Evolutionary conservation across 2,329 filamentous ascomycete genomes (phyloP).

Genomic region (Elsinoe batatas): DNA sequence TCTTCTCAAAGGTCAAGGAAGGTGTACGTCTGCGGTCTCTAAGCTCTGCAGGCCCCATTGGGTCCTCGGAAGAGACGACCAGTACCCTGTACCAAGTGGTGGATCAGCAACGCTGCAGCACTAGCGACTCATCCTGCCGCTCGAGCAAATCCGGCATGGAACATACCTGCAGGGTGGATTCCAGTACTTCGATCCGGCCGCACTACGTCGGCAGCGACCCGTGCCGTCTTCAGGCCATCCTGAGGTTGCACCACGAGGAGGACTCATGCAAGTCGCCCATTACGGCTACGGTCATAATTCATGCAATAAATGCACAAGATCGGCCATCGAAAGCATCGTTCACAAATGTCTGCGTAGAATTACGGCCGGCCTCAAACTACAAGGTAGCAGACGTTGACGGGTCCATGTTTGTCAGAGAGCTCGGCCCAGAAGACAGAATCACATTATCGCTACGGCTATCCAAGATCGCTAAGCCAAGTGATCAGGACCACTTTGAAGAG

Average conservation of each 20-base stretch:
- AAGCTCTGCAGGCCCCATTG: constrained; percentile 17
- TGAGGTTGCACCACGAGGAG: not conserved
- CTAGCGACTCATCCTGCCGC: no score
- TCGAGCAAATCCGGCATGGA: no score
- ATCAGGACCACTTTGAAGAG: not conserved
- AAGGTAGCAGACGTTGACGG: no score
- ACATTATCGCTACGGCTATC: not conserved
- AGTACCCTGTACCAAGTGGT: not conserved
- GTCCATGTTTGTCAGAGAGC: not conserved
- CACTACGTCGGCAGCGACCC: not conserved
- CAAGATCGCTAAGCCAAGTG: not conserved
- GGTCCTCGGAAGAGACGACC: constrained; percentile 13
- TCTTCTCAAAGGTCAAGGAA: constrained; percentile 28
- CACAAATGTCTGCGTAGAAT: no score
- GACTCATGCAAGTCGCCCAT: not conserved
- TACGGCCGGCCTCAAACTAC: no score
- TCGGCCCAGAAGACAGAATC: not conserved
- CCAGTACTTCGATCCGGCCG: no score
- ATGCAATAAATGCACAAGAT: not conserved
- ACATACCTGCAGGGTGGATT: no score
- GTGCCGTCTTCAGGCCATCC: not conserved
- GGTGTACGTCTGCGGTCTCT: constrained; percentile 24
- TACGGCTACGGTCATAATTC: not conserved
- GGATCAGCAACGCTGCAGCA: no score
- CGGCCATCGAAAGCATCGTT: no score